Evolutionary conservation across 208 protist species (phyloP).

Genomic region (Trypanosoma conorhini): DNA sequence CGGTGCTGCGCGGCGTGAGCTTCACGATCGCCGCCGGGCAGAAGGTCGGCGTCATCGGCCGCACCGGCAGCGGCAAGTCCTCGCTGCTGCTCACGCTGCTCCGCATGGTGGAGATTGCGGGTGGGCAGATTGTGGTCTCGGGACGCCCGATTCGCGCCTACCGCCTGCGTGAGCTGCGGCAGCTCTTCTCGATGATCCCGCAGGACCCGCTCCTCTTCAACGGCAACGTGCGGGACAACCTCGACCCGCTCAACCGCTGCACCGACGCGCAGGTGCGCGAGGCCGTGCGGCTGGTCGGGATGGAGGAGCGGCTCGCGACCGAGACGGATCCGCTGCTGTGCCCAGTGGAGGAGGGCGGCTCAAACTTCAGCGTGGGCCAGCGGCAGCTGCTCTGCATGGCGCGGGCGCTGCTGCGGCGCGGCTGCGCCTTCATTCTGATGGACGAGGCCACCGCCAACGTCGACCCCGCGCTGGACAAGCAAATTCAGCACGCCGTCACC

Average conservation of each 20-base stretch:
- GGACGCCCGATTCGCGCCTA: slow-evolving; percentile 34
- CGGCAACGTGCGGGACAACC: slow-evolving; percentile 72
- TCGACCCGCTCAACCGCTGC: slow-evolving; percentile 54
- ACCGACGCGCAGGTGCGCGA: slow-evolving; percentile 45
- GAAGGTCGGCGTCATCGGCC: slow-evolving; percentile 84
- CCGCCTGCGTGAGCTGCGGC: slow-evolving; percentile 53
- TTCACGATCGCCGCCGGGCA: slow-evolving; percentile 53
- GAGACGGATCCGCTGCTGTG: slow-evolving; percentile 25
- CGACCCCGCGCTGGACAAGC: slow-evolving; percentile 26
- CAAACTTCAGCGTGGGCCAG: slow-evolving; percentile 38
- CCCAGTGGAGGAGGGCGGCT: slow-evolving; percentile 30
- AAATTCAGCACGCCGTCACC: slow-evolving; percentile 41
- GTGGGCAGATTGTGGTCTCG: slow-evolving; percentile 50
- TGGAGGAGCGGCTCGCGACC: slow-evolving; percentile 39
- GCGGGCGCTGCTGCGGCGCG: slow-evolving; percentile 25
- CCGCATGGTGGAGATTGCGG: slow-evolving; percentile 52
- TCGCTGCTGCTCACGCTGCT: slow-evolving; percentile 72
- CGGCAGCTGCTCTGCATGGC: slow-evolving; percentile 36
- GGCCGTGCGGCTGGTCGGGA: slow-evolving; percentile 50
- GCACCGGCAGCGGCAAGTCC: slow-evolving; percentile 86
- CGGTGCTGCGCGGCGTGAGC: slow-evolving; percentile 68
- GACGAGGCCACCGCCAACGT: slow-evolving; percentile 38
- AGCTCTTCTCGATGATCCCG: slow-evolving; percentile 70
- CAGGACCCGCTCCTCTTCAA: slow-evolving; percentile 82
- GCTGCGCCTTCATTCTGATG: slow-evolving; percentile 30